A percentile compares a stretch with the other conserved stretches of the same genome.
phyloP scores from a whole-genome alignment of 2,329 filamentous ascomycete genomes.

The Rhynchosporium secalis region DNA sequence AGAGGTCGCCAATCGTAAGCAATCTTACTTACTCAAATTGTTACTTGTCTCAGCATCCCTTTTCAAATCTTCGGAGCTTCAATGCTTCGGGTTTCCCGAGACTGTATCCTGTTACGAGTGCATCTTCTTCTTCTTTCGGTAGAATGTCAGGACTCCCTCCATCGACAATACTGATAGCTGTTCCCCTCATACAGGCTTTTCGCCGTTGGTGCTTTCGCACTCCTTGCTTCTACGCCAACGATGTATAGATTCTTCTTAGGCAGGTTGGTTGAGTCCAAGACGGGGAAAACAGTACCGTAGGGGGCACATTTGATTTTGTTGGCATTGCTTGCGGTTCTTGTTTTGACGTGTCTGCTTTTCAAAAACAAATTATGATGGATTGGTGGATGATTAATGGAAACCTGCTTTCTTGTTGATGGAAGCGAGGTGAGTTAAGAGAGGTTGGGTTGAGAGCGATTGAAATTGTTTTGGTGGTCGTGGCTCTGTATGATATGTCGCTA shows the following conservation, averaged over 20 bases:
- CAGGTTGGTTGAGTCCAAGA: neutral
- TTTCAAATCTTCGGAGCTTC: neutral
- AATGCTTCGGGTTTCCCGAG: neutral
- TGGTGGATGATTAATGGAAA: slow-evolving; percentile 1
- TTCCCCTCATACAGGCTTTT: slow-evolving; percentile 31
- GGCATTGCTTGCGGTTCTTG: slow-evolving; percentile 5
- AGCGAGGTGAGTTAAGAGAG: neutral
- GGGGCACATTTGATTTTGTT: neutral
- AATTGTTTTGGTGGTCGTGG: neutral
- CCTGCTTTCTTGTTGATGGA: neutral
- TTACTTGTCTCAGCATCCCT: slow-evolving; percentile 15
- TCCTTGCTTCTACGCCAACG: slow-evolving; percentile 31
- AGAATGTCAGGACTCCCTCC: neutral
- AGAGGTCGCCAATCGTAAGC: slow-evolving; percentile 35
- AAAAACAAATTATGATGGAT: slow-evolving; percentile 13
- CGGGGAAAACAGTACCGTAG: slow-evolving; percentile 13
- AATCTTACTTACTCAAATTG: slow-evolving; percentile 12
- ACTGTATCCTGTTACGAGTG: slow-evolving; percentile 12
- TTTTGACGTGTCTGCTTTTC: neutral
- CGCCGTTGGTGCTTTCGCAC: slow-evolving; percentile 29
- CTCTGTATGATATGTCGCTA: slow-evolving; percentile 24
- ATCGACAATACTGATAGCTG: slow-evolving; percentile 32
- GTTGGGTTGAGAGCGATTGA: neutral
- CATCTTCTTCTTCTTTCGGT: slow-evolving; percentile 6
- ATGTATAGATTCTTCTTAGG: slow-evolving; percentile 30